Conservation (phyloP, 176 grass and related monocot genomes). For the Carex myosuroides region DNA sequence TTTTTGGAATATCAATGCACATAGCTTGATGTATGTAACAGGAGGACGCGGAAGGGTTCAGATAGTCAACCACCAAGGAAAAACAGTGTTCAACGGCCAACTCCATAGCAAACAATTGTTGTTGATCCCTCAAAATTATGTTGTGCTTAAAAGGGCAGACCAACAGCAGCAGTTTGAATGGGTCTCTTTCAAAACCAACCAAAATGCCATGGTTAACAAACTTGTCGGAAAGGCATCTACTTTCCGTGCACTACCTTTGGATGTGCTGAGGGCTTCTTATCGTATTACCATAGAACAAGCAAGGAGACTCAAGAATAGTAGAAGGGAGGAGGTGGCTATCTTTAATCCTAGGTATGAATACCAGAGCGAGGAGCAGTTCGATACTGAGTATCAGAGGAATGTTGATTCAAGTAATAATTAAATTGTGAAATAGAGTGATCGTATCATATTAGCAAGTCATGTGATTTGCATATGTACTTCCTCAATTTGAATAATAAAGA, state of each 20-base stretch:
- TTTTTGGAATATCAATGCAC: conserved; percentile 30
- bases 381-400: not conserved
- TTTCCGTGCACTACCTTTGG: not conserved
- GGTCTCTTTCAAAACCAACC: conserved; percentile 30
- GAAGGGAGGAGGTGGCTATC: conserved; percentile 9
- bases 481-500: not conserved
- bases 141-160: not conserved
- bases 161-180: conserved; percentile 9
- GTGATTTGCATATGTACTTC: not conserved
- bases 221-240: conserved; percentile 18
- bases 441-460: not conserved
- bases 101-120: conserved; percentile 18
- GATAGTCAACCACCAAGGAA: not conserved
- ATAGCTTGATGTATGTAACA: conserved; percentile 33
- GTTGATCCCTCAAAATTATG: conserved; percentile 23
- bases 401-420: not conserved
- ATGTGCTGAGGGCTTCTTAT: conserved; percentile 20
- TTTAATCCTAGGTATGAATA: conserved; percentile 15
- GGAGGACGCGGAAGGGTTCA: conserved; percentile 5
- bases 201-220: not conserved
- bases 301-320: conserved; percentile 17
- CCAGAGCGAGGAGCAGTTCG: not conserved
- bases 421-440: not conserved
- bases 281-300: conserved; percentile 23
- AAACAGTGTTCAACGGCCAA: conserved; percentile 10